A percentile compares a stretch with the other conserved stretches of the same genome.
Conservation (phyloP, 192 early-diverging fungal species). For the Entomortierella lignicola region DNA sequence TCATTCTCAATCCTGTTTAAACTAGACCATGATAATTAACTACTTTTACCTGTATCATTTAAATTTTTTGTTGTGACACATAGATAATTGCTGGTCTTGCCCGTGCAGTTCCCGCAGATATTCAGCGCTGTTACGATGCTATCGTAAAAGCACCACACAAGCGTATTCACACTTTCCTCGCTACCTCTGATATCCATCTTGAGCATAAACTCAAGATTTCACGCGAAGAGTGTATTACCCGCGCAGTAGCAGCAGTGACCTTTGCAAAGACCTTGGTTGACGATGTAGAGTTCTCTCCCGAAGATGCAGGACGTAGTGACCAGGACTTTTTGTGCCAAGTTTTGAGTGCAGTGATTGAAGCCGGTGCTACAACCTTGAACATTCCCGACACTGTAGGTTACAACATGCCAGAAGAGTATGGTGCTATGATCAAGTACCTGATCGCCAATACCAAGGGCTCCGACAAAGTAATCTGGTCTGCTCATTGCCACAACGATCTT, state of each 20-base stretch:
- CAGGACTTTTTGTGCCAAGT: constrained; percentile 89
- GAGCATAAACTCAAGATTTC: constrained; percentile 93
- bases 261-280: constrained; percentile 82
- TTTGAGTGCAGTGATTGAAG: constrained; percentile 83
- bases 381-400: constrained; percentile 99
- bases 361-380: constrained; percentile 95
- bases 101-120: constrained; percentile 86
- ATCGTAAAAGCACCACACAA: constrained; percentile 86
- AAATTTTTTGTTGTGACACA: constrained; percentile 1
- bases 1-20: too few species aligned
- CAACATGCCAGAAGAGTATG: constrained; percentile 92
- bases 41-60: not conserved
- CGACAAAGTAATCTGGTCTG: constrained; percentile 85
- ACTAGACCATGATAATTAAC: too few species aligned
- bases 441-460: constrained; percentile 77
- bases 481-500: constrained; percentile 98
- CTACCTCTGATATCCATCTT: constrained; percentile 97
- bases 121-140: constrained; percentile 90
- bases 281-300: constrained; percentile 95
- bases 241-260: constrained; percentile 81
- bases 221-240: constrained; percentile 86
- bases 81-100: constrained; percentile 90
- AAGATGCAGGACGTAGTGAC: constrained; percentile 94
- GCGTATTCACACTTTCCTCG: constrained; percentile 95
- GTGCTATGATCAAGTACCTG: constrained; percentile 85